Evolutionary conservation across 1,139 yeast species (phyloP), one percentile per base, ranked within the genome.

Genomic region (Candida gigantensis): DNA sequence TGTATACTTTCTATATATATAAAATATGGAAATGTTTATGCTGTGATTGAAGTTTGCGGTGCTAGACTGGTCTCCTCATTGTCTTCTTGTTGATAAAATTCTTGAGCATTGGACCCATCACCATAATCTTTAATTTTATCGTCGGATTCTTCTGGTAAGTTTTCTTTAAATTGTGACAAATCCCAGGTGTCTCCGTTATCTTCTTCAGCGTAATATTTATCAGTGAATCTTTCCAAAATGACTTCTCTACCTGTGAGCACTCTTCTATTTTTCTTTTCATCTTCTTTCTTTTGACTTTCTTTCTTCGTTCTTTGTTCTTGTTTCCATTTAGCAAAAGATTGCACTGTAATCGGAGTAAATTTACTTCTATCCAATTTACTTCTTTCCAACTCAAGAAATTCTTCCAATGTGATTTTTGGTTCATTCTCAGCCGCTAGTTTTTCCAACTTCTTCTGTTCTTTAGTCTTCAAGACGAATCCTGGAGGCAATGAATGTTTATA

Each of bases 401-500:
- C 98, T 64, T 94, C 99, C 52, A 94, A 72, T 1, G 97, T 87
- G 53, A 94, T 86, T 68, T 84, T 83, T 37, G 96, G 96, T 53
- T 87, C 89, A 42, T 78, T 73, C 35, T 89, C 97, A 21, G 81
- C 78, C 14, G 95, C 96, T 60, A 84, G 73, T 56, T 82, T 84
- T 62, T 92, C 98, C 55, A 89, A 67, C 56, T 90, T 78, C 73
- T 86, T 84, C 61, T 94, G 96, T 60, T 92, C 98, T 65, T 89
- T 90, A 32, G 98, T 92, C 73, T 92, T 94, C 65, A 94, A 77
- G 37, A 88, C 95, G 62, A 89, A 94, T 1, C 98, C 99, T 31
- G 94, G 89, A 29, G 99, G 99, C 52, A 94, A 74, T n/a, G 97
- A 84, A 64, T 94, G 99, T 62, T 78, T 81, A 69, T 94, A 94